Percentiles rank a stretch among this genome's conserved stretches.
Evolutionary conservation across 495 filamentous ascomycete species (phyloP).

Genomic region (Xylaria acuta): DNA sequence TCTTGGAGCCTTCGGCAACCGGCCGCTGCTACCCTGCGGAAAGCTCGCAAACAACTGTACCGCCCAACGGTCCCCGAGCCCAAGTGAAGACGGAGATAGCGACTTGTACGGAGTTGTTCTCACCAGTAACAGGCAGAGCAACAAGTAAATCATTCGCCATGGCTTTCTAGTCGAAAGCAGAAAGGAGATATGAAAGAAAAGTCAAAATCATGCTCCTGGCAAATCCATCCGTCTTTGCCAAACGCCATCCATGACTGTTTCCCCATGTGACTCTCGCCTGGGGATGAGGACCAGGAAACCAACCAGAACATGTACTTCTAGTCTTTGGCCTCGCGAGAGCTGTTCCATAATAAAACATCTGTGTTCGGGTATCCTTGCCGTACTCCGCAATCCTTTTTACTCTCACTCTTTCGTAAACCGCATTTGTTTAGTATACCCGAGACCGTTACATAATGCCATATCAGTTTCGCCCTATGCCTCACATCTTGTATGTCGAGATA

Average conservation of each 20-base stretch:
- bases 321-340: slow-evolving; percentile 27
- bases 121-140: slow-evolving; percentile 34
- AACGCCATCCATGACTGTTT: slow-evolving; percentile 41
- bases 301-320: slow-evolving; percentile 22
- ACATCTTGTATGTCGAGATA: slow-evolving; percentile 25
- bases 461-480: slow-evolving; percentile 26
- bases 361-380: slow-evolving; percentile 43
- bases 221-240: slow-evolving; percentile 42
- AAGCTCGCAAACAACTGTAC: slow-evolving; percentile 38
- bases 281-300: neutral
- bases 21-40: slow-evolving; percentile 28
- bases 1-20: slow-evolving; percentile 19
- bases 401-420: slow-evolving; percentile 35
- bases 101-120: slow-evolving; percentile 36
- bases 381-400: slow-evolving; percentile 32
- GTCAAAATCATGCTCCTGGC: slow-evolving; percentile 32
- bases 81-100: slow-evolving; percentile 31
- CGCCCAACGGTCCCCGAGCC: slow-evolving; percentile 33
- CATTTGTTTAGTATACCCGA: slow-evolving; percentile 45
- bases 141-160: slow-evolving; percentile 38
- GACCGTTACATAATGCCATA: slow-evolving; percentile 27
- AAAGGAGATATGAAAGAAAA: slow-evolving; percentile 21
- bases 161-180: slow-evolving; percentile 13
- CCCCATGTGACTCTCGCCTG: slow-evolving; percentile 18
- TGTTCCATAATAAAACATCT: slow-evolving; percentile 39